Conservation (phyloP, 2,329 filamentous ascomycete genomes). For the Fusarium sp. region DNA sequence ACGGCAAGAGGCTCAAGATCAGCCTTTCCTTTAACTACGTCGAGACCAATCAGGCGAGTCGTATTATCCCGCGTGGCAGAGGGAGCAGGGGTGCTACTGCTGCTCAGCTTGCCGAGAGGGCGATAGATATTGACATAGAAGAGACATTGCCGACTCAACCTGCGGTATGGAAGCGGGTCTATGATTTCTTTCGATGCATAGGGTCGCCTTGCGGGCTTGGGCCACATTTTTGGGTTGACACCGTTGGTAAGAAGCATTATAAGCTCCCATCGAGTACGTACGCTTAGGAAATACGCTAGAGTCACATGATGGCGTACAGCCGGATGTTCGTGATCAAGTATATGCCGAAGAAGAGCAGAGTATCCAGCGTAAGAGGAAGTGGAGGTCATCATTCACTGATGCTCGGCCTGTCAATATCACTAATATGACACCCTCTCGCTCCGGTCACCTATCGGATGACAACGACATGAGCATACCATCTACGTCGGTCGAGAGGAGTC, state of each 20-base stretch:
- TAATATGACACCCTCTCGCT: too few species aligned
- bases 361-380: conserved; percentile 1
- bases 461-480: not conserved
- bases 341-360: conserved; percentile 1
- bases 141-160: not conserved
- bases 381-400: not conserved
- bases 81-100: not conserved
- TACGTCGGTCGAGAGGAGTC: too few species aligned
- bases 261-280: not conserved
- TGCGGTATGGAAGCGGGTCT: not conserved
- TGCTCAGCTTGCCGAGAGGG: not conserved
- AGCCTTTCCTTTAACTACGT: not conserved
- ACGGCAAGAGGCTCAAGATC: not conserved
- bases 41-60: not conserved
- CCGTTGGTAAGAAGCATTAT: conserved; percentile 1
- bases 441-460: not conserved
- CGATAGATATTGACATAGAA: not conserved
- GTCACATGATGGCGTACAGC: conserved; percentile 1
- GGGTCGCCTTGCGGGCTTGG: not conserved
- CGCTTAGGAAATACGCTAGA: not conserved
- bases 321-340: not conserved
- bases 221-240: conserved; percentile 3
- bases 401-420: not conserved
- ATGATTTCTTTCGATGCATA: not conserved
- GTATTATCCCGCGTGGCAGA: not conserved